Conservation (phyloP, 2,329 filamentous ascomycete species). For the Sphaceloma murrayae region DNA sequence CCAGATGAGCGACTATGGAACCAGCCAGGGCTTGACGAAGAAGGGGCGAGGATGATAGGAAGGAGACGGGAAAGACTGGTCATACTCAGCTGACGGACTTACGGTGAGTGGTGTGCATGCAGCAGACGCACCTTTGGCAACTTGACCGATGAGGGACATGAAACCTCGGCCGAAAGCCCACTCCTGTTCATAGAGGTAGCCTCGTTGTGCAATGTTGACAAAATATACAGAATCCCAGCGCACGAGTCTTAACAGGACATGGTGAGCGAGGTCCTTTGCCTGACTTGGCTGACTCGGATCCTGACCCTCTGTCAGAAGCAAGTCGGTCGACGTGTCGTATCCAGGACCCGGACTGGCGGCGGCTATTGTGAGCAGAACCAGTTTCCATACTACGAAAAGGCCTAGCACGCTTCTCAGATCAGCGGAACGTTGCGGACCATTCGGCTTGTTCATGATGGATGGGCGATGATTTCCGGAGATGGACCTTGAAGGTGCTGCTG, state of each 20-base stretch:
- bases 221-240: conserved; percentile 81
- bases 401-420: conserved; percentile 22
- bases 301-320: conserved; percentile 35
- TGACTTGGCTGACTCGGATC: conserved; percentile 4
- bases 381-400: conserved; percentile 57
- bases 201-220: conserved; percentile 50
- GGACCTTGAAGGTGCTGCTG: neutral
- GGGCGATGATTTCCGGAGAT: neutral
- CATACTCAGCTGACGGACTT: conserved; percentile 24
- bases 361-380: conserved; percentile 53
- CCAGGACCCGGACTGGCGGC: conserved; percentile 48
- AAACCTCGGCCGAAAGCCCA: conserved; percentile 67
- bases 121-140: conserved; percentile 33
- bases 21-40: conserved; percentile 44
- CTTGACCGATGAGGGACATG: conserved; percentile 37
- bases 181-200: conserved; percentile 69
- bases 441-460: conserved; percentile 5
- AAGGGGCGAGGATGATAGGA: conserved; percentile 20
- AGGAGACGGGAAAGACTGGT: conserved; percentile 18
- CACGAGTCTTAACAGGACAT: conserved; percentile 49
- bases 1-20: conserved; percentile 58
- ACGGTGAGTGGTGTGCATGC: conserved; percentile 28
- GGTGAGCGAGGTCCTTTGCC: conserved; percentile 21
- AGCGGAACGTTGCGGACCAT: conserved; percentile 11
- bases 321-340: conserved; percentile 69